phyloP scores from a whole-genome alignment of 441 rosid species.

The Gossypium davidsonii region DNA sequence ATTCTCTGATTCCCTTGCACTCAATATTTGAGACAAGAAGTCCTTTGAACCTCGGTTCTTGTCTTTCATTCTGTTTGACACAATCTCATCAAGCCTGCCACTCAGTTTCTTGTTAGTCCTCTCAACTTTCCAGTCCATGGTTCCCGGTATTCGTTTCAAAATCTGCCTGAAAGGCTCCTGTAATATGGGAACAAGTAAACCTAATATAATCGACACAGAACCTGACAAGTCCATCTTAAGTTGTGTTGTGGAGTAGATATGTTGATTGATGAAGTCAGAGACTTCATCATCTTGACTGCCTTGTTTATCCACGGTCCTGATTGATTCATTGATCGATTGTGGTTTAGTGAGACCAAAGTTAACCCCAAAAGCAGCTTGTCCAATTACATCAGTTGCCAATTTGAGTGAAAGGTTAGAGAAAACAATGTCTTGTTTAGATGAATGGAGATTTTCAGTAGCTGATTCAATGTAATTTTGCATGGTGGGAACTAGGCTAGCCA shows the following conservation, averaged over 20 bases:
- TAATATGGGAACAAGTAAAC: slow-evolving; percentile 69
- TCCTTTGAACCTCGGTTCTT: slow-evolving; percentile 50
- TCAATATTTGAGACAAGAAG: slow-evolving; percentile 67
- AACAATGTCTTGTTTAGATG: slow-evolving; percentile 36
- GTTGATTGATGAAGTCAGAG: slow-evolving; percentile 66
- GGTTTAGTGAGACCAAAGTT: slow-evolving; percentile 66
- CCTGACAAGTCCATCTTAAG: slow-evolving; percentile 94
- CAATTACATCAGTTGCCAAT: slow-evolving; percentile 80
- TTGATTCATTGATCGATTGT: slow-evolving; percentile 21
- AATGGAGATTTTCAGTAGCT: slow-evolving; percentile 49
- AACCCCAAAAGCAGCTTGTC: slow-evolving; percentile 92
- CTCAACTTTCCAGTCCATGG: slow-evolving; percentile 81
- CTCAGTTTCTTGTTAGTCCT: slow-evolving; percentile 51
- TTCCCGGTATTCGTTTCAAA: slow-evolving; percentile 75
- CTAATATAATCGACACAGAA: slow-evolving; percentile 69
- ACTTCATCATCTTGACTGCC: slow-evolving; percentile 35
- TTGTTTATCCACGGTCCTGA: slow-evolving; percentile 5
- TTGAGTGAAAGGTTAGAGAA: slow-evolving; percentile 75
- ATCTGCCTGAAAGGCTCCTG: slow-evolving; percentile 87
- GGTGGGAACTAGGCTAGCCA: slow-evolving; percentile 70
- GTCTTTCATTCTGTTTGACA: slow-evolving; percentile 54
- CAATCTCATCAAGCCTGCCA: slow-evolving; percentile 66
- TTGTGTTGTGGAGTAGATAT: slow-evolving; percentile 86
- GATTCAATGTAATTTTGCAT: slow-evolving; percentile 64
- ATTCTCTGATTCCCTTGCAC: slow-evolving; percentile 57